A percentile compares a stretch with the other conserved stretches of the same genome.
phyloP scores from a whole-genome alignment of 805 yeast species.

The Yamadazyma akitaensis region DNA sequence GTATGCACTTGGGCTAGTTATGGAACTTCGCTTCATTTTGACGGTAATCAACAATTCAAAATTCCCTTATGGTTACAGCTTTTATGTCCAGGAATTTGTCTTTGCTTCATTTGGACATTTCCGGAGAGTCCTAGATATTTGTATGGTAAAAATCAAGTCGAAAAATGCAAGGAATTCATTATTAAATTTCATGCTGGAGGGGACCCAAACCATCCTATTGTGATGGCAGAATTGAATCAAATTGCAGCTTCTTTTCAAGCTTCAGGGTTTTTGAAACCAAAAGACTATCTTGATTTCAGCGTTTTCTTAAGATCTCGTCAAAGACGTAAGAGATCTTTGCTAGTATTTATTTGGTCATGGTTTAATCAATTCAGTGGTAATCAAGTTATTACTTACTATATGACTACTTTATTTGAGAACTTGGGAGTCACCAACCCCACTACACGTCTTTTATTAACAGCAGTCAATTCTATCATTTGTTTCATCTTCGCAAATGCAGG shows the following conservation, averaged over 20 bases:
- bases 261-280: slow-evolving; percentile 11
- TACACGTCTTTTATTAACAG: slow-evolving; percentile 19
- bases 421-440: slow-evolving; percentile 42
- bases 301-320: slow-evolving; percentile 10
- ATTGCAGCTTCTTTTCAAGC: slow-evolving; percentile 21
- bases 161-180: slow-evolving; percentile 24
- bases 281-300: slow-evolving; percentile 15
- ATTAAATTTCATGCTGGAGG: slow-evolving; percentile 16
- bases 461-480: slow-evolving; percentile 14
- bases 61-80: slow-evolving; percentile 20
- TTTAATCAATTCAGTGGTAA: slow-evolving; percentile 48
- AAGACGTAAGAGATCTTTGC: slow-evolving; percentile 11
- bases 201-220: slow-evolving; percentile 19
- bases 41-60: slow-evolving; percentile 24
- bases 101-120: slow-evolving; percentile 27
- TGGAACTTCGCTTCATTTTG: slow-evolving; percentile 34
- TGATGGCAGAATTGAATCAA: slow-evolving; percentile 33
- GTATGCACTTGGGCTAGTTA: slow-evolving; percentile 31
- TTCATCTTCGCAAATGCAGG: slow-evolving; percentile 14
- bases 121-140: slow-evolving; percentile 52
- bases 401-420: slow-evolving; percentile 44
- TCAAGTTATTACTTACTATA: slow-evolving; percentile 46
- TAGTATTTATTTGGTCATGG: slow-evolving; percentile 26
- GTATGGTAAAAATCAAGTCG: slow-evolving; percentile 26
- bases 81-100: slow-evolving; percentile 40